These are phyloP conservation scores for Xylariales sp. DNA, from an alignment of 2,329 filamentous ascomycete species.

Conservation along the genomic window DNA sequence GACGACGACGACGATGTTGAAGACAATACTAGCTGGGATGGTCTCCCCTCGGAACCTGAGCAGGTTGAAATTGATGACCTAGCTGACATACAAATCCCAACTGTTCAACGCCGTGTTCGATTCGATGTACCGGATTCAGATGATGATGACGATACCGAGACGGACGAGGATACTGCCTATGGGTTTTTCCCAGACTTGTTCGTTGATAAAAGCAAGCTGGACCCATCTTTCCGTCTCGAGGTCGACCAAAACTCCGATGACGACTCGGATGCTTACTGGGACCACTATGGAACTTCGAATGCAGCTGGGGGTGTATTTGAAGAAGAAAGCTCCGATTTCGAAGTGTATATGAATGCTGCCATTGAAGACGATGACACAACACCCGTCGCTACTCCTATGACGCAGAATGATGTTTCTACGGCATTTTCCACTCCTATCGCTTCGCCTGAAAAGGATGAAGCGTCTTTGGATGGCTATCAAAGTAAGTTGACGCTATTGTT, in stretches of 20 bases:
- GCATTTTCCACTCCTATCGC: slow-evolving; percentile 50
- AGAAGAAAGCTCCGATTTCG: slow-evolving; percentile 56
- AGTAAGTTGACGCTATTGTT: slow-evolving; percentile 59
- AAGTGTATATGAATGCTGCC: slow-evolving; percentile 53
- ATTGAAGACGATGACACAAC: slow-evolving; percentile 55
- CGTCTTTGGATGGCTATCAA: slow-evolving; percentile 68
- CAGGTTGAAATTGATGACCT: slow-evolving; percentile 57
- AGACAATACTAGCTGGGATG: slow-evolving; percentile 66
- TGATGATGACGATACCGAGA: slow-evolving; percentile 74
- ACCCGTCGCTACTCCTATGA: slow-evolving; percentile 56
- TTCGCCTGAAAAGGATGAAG: slow-evolving; percentile 51
- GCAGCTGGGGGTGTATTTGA: slow-evolving; percentile 46
- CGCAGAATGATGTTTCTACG: slow-evolving; percentile 50
- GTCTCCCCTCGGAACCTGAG: slow-evolving; percentile 61
- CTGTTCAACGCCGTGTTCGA: slow-evolving; percentile 74
- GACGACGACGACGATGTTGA: slow-evolving; percentile 49
- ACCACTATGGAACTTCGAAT: slow-evolving; percentile 59
- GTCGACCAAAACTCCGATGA: slow-evolving; percentile 71
- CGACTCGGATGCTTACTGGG: slow-evolving; percentile 70
- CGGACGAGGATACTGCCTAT: slow-evolving; percentile 69
- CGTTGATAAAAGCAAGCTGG: slow-evolving; percentile 77
- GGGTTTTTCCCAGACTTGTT: slow-evolving; percentile 81
- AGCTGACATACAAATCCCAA: slow-evolving; percentile 44
- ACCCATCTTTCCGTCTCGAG: slow-evolving; percentile 77
- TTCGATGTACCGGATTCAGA: slow-evolving; percentile 78